Conservation (phyloP, 1,284 basidiomycete genomes). For the Puccinia horiana region DNA sequence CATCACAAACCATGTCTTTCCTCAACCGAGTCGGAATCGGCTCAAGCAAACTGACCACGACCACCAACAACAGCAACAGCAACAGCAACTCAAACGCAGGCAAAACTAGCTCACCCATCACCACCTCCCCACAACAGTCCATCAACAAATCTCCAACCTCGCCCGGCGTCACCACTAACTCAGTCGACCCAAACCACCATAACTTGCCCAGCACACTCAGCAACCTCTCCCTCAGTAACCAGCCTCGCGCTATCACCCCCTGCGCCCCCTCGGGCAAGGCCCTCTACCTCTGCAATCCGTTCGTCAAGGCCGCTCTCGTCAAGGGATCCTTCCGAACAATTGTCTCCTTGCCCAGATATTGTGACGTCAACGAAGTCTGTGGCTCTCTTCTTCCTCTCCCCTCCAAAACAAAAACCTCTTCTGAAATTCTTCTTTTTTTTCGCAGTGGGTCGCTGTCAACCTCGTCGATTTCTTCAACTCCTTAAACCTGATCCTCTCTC, state of each 20-base stretch:
- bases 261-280: conserved; percentile 62
- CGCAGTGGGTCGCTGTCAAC: conserved; percentile 90
- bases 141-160: conserved; percentile 33
- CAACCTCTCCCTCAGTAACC: conserved; percentile 26
- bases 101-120: neutral
- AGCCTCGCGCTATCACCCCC: conserved; percentile 34
- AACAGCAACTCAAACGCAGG: neutral
- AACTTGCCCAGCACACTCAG: conserved; percentile 26
- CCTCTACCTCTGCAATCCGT: conserved; percentile 87
- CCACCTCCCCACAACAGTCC: conserved; percentile 23
- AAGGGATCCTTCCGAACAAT: conserved; percentile 99
- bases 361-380: conserved; percentile 54
- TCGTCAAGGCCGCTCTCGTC: conserved; percentile 93
- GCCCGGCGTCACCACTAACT: neutral
- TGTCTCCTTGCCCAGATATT: conserved; percentile 87
- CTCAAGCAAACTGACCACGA: conserved; percentile 26
- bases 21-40: conserved; percentile 48
- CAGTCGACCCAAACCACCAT: neutral
- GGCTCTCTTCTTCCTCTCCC: neutral
- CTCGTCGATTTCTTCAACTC: conserved; percentile 73
- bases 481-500: conserved; percentile 94
- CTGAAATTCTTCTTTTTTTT: neutral
- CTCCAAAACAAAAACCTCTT: neutral
- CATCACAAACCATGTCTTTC: conserved; percentile 31
- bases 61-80: neutral